Conservation (phyloP, 139 green algal genomes). For the Tetratostichococcus sp. region DNA sequence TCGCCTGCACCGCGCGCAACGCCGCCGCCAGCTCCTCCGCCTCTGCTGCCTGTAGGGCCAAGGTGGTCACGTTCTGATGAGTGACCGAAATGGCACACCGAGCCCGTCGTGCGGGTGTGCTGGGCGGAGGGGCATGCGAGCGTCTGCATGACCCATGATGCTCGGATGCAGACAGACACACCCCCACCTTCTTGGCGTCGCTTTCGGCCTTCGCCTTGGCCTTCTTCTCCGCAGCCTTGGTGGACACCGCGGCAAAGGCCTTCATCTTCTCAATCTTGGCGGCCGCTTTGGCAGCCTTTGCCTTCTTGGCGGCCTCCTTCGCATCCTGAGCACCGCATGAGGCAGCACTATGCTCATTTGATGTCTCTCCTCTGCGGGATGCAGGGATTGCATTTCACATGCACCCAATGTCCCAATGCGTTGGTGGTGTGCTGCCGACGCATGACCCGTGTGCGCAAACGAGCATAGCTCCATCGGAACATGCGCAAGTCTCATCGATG, state of each 20-base stretch:
- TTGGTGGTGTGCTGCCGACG: too few relatives aligned
- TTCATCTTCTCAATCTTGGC: background rate
- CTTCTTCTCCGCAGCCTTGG: constrained; percentile 76
- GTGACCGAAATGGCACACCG: too few relatives aligned
- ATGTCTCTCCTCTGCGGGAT: too few relatives aligned
- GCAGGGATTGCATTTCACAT: background rate
- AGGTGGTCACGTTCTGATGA: too few relatives aligned
- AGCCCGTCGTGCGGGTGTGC: too few relatives aligned
- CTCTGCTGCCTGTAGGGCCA: constrained; percentile 68
- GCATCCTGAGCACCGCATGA: too few relatives aligned
- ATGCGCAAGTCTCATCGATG: background rate
- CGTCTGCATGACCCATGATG: too few relatives aligned
- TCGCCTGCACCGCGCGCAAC: constrained; percentile 49
- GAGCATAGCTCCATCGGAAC: background rate
- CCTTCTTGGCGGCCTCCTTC: background rate
- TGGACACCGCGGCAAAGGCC: constrained; percentile 31
- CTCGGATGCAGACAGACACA: too few relatives aligned
- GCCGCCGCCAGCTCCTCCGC: constrained; percentile 57
- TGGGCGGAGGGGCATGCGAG: too few relatives aligned
- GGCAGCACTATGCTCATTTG: too few relatives aligned
- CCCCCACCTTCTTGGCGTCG: constrained; percentile 73
- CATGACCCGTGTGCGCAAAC: too few relatives aligned
- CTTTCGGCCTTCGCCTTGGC: constrained; percentile 57
- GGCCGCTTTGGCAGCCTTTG: background rate
- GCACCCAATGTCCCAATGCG: too few relatives aligned